Base-by-base conservation (phyloP, 192 early-diverging fungal genomes). In the Dissophora globulifera region DNA sequence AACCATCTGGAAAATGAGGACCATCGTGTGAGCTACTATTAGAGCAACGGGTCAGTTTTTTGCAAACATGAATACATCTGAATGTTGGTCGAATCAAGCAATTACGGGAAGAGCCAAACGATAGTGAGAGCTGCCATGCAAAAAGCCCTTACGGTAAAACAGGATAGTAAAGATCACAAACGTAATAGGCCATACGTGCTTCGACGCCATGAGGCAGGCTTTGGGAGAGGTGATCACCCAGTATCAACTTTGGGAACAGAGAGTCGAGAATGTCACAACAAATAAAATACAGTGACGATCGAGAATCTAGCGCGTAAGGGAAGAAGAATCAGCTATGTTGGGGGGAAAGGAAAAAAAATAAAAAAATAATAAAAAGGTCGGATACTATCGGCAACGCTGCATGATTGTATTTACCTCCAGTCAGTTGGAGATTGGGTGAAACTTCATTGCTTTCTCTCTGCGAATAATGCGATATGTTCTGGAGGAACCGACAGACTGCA, bases 371-470 rank as follows among this genome's bases (percentile, higher is more conserved):
- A n/a, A n/a, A 38, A 9, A 9, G 13, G 7, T 38, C 20, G n/a
- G 20, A 47, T 9, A 20, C n/a, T n/a, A n/a, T n/a, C n/a, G n/a
- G n/a, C n/a, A n/a, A n/a, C n/a, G n/a, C n/a, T n/a, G n/a, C n/a
- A 19, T 20, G 13, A 13, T 38, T 6, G 6, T 9, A 9, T 19
- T 25, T 62, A 96, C 92, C 78, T 99, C 98, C 46, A 99, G 83
- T 25, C 91, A 87, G 68, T 96, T 98, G 69, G 95, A 98, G 38
- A 99, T 97, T 47, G 98, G 94, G 50, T 98, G 98, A 31, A 99
- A 86, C 79, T 99, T 99, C 69, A 99, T 92, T 17, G 91, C 90
- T 50, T 93, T 89, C 78, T 99, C 96, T 9, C 96, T 96, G 23
- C 98, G 91, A 30, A 99, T 93, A 40, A 90, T 87, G 81, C 98